Evolutionary conservation across 352 stramenopile species (phyloP).

Genomic region (Phytopythium montanum): DNA sequence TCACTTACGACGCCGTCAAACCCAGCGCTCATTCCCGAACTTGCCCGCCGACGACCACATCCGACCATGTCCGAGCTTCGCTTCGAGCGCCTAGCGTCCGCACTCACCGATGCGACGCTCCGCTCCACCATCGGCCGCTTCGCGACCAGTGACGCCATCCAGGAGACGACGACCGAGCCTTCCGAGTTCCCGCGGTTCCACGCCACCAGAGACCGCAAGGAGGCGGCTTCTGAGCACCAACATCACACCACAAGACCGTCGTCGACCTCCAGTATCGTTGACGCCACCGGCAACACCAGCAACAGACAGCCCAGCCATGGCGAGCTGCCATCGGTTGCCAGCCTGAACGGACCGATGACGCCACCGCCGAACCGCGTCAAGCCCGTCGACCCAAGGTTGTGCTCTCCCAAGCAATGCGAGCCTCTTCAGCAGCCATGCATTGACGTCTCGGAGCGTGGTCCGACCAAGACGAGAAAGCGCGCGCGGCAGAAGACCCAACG

Average conservation of each 20-base stretch:
- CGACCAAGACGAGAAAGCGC: slow-evolving; percentile 14
- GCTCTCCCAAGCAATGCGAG: background rate
- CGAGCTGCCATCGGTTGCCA: background rate
- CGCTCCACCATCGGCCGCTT: background rate
- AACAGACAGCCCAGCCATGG: no score
- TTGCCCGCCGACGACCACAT: background rate
- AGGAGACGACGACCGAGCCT: background rate
- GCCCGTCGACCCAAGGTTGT: background rate
- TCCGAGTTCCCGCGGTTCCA: background rate
- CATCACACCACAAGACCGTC: no score
- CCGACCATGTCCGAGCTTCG: background rate
- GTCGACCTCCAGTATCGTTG: no score
- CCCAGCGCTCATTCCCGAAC: background rate
- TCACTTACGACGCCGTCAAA: no score
- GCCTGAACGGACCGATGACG: background rate
- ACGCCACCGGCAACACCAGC: background rate
- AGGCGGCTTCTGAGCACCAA: background rate
- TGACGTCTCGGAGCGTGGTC: background rate
- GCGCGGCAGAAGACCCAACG: slow-evolving; percentile 23
- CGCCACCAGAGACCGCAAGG: background rate
- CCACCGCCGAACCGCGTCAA: background rate
- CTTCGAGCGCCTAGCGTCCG: background rate
- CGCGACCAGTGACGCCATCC: background rate
- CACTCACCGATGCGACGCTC: background rate
- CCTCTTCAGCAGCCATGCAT: background rate